A percentile compares a stretch with the other conserved stretches of the same genome.
Conservation (phyloP, 2,329 filamentous ascomycete genomes). For the Trichocomaceae sp. region DNA sequence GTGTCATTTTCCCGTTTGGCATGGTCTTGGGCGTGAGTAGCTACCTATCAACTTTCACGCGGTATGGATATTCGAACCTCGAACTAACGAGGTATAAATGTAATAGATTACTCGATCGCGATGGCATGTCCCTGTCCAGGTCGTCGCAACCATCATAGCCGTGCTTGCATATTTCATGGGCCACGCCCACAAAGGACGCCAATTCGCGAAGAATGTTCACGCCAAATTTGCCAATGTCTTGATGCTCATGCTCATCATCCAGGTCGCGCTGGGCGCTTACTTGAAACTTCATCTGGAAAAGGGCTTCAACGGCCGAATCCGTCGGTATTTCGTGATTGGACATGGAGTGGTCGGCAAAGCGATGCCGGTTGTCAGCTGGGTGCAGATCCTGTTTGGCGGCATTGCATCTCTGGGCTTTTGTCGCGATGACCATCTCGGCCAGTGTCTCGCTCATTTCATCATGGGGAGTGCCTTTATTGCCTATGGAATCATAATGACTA, state of each 20-base stretch:
- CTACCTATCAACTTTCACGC: too few species aligned
- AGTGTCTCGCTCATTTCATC: slow-evolving; percentile 95
- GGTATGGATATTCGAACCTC: background rate
- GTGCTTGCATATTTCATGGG: slow-evolving; percentile 85
- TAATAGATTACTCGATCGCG: slow-evolving; percentile 73
- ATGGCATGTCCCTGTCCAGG: slow-evolving; percentile 90
- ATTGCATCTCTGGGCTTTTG: slow-evolving; percentile 92
- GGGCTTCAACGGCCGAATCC: slow-evolving; percentile 72
- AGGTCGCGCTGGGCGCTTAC: slow-evolving; percentile 77
- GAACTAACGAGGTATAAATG: background rate
- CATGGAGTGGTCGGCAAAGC: slow-evolving; percentile 81
- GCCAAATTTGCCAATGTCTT: slow-evolving; percentile 70
- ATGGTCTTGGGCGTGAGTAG: slow-evolving; percentile 79
- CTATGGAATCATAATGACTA: slow-evolving; percentile 81
- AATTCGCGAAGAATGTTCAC: slow-evolving; percentile 78
- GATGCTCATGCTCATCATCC: slow-evolving; percentile 69
- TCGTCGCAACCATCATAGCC: slow-evolving; percentile 65
- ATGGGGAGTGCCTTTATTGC: slow-evolving; percentile 97
- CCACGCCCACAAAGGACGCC: slow-evolving; percentile 80
- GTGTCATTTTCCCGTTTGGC: slow-evolving; percentile 83
- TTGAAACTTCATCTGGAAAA: slow-evolving; percentile 82
- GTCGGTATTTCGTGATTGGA: slow-evolving; percentile 61
- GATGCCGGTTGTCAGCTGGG: slow-evolving; percentile 81
- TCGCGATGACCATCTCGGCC: slow-evolving; percentile 80
- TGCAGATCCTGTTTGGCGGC: slow-evolving; percentile 92